Percentiles rank a stretch among this genome's conserved stretches.
These are phyloP conservation scores for Salix udensis DNA, from an alignment of 345 rosid species.

Conservation along the genomic window DNA sequence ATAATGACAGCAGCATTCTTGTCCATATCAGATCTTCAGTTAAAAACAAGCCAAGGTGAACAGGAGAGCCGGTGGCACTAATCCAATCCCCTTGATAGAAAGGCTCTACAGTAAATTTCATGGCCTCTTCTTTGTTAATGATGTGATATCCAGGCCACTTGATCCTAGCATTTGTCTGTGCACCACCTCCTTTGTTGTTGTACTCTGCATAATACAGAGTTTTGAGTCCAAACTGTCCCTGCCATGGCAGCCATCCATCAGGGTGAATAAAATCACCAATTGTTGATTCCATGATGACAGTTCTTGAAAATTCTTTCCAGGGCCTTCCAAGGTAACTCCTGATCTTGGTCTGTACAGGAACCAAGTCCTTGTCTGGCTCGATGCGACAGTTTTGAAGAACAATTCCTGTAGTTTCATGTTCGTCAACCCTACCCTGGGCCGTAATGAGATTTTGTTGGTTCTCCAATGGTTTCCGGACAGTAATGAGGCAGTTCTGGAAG, in stretches of 20 bases:
- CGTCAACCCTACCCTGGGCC: slow-evolving; percentile 62
- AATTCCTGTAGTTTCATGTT: slow-evolving; percentile 60
- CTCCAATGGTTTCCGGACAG: slow-evolving; percentile 48
- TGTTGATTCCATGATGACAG: slow-evolving; percentile 64
- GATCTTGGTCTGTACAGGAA: slow-evolving; percentile 31
- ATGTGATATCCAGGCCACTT: slow-evolving; percentile 68
- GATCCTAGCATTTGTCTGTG: slow-evolving; percentile 46
- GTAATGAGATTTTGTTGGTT: slow-evolving; percentile 60
- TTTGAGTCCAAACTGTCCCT: slow-evolving; percentile 43
- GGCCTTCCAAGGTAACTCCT: slow-evolving; percentile 80
- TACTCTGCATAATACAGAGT: slow-evolving; percentile 68
- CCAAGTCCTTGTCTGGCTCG: slow-evolving; percentile 40
- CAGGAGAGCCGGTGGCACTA: not conserved
- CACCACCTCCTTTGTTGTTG: slow-evolving; percentile 58
- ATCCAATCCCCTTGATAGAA: slow-evolving; percentile 56
- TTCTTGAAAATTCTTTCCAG: slow-evolving; percentile 64
- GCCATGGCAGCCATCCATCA: slow-evolving; percentile 67
- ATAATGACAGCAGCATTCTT: no score
- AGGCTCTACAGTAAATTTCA: slow-evolving; percentile 50
- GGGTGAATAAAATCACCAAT: slow-evolving; percentile 67
- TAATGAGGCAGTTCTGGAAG: slow-evolving; percentile 69
- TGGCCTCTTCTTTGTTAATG: slow-evolving; percentile 43
- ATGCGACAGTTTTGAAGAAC: slow-evolving; percentile 70
- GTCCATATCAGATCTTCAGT: not conserved
- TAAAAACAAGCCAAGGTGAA: slow-evolving; percentile 16